These are phyloP conservation scores for Rhizopogon vulgaris DNA, from an alignment of 768 basidiomycete species.

Conservation along the genomic window DNA sequence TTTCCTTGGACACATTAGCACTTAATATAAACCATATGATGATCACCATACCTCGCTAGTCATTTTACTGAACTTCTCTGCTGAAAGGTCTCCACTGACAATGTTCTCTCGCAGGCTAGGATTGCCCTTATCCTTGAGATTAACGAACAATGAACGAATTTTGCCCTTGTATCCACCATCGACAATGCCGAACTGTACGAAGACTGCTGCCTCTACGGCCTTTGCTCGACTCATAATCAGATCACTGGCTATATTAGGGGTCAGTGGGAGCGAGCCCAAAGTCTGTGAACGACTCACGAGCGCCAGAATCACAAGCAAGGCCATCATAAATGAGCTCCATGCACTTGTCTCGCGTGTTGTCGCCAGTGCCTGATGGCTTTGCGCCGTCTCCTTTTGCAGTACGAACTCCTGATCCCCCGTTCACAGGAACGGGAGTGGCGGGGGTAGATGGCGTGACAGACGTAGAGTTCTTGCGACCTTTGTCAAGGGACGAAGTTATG, in stretches of 20 bases:
- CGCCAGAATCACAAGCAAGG: slow-evolving; percentile 76
- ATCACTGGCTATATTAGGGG: slow-evolving; percentile 49
- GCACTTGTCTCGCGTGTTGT: slow-evolving; percentile 81
- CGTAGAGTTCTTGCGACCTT: slow-evolving; percentile 28
- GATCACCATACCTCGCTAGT: slow-evolving; percentile 52
- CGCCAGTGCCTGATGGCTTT: slow-evolving; percentile 48
- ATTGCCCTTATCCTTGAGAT: slow-evolving; percentile 94
- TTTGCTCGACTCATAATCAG: slow-evolving; percentile 60
- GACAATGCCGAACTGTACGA: slow-evolving; percentile 36
- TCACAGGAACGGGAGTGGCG: slow-evolving; percentile 22
- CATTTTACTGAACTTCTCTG: slow-evolving; percentile 73
- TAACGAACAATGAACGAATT: slow-evolving; percentile 84
- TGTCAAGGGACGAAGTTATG: slow-evolving; percentile 2
- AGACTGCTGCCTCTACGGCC: slow-evolving; percentile 66
- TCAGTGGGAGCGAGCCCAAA: not conserved
- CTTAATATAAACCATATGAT: not conserved
- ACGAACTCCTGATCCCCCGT: slow-evolving; percentile 36
- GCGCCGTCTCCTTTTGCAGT: slow-evolving; percentile 70
- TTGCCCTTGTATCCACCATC: slow-evolving; percentile 61
- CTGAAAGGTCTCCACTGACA: slow-evolving; percentile 72
- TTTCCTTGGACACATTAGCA: slow-evolving; percentile 53
- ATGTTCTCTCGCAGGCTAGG: slow-evolving; percentile 80
- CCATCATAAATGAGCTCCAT: slow-evolving; percentile 89
- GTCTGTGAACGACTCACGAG: slow-evolving; percentile 54
- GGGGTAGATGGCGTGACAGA: slow-evolving; percentile 36